These are phyloP conservation scores for Plasmodium inui DNA, from an alignment of 169 alveolate species.

Conservation along the genomic window DNA sequence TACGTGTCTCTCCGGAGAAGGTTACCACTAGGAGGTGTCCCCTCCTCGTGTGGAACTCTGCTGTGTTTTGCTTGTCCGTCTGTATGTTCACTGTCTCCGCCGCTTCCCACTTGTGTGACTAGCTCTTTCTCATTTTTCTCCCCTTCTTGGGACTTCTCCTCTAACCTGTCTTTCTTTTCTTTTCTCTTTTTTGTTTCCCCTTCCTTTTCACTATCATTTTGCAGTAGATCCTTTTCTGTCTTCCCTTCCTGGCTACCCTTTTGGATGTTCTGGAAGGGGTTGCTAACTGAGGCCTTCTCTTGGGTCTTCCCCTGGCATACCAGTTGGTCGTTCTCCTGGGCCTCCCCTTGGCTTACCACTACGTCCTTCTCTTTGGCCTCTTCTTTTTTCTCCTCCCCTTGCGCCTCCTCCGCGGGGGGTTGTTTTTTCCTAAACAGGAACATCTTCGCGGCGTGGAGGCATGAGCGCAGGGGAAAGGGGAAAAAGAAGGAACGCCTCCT, in stretches of 20 bases:
- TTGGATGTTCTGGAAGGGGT: slow-evolving; percentile 58
- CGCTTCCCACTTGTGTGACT: not conserved
- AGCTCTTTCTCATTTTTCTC: not conserved
- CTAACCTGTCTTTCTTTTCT: slow-evolving; percentile 5
- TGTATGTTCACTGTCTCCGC: not conserved
- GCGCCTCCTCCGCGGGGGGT: not conserved
- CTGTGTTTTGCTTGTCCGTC: not conserved
- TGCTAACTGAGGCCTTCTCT: slow-evolving; percentile 12
- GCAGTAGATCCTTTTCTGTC: slow-evolving; percentile 4
- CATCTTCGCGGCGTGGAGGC: not conserved
- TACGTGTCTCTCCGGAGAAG: not conserved
- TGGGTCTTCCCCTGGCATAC: not conserved
- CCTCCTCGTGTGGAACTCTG: not conserved
- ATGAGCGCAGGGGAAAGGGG: no score
- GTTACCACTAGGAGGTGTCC: not conserved
- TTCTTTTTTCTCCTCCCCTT: not conserved
- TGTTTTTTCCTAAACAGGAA: slow-evolving; percentile 23
- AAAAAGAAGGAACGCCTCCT: not conserved
- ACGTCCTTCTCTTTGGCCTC: no score
- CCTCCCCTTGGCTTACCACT: not conserved
- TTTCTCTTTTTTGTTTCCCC: not conserved
- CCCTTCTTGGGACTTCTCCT: not conserved
- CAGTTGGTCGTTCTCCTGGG: not conserved
- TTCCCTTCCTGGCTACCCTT: slow-evolving; percentile 26
- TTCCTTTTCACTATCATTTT: slow-evolving; percentile 1